Evolutionary conservation across 257 asterid genomes (phyloP).

Genomic region (Nicotiana paniculata): DNA sequence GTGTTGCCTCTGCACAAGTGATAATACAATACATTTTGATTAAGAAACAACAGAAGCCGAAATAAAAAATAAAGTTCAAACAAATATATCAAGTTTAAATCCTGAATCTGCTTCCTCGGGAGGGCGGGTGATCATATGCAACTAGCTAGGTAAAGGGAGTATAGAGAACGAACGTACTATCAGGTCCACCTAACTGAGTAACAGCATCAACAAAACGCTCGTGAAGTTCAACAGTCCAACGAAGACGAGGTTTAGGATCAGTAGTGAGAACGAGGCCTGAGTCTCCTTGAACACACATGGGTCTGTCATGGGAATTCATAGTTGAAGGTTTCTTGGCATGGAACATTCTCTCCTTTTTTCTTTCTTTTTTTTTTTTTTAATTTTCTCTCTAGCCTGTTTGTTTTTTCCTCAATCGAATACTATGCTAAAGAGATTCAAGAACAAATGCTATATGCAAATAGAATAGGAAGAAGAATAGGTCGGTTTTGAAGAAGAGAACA

Average conservation of each 20-base stretch:
- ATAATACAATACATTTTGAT: neutral
- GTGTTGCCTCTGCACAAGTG: constrained; percentile 73
- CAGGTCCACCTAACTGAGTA: constrained; percentile 90
- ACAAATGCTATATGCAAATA: constrained; percentile 25
- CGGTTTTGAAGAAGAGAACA: constrained; percentile 16
- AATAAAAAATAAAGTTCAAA: neutral
- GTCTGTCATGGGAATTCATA: constrained; percentile 30
- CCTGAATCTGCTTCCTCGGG: neutral
- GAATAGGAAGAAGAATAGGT: constrained; percentile 12
- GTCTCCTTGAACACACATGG: constrained; percentile 53
- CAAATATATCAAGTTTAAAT: neutral
- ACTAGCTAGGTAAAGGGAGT: too few relatives aligned
- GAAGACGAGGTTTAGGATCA: constrained; percentile 89
- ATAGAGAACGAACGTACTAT: constrained; percentile 32
- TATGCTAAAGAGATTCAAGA: constrained; percentile 24
- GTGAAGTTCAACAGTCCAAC: constrained; percentile 92
- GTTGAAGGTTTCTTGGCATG: constrained; percentile 29
- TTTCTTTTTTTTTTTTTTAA: neutral
- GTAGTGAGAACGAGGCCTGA: constrained; percentile 92
- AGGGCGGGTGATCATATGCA: neutral
- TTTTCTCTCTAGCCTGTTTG: neutral
- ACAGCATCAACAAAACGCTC: constrained; percentile 94
- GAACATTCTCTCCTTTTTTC: constrained; percentile 23
- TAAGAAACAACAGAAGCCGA: neutral
- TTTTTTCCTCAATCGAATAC: constrained; percentile 6